Conservation (phyloP, 768 basidiomycete genomes). For the Heimioporus sp. region DNA sequence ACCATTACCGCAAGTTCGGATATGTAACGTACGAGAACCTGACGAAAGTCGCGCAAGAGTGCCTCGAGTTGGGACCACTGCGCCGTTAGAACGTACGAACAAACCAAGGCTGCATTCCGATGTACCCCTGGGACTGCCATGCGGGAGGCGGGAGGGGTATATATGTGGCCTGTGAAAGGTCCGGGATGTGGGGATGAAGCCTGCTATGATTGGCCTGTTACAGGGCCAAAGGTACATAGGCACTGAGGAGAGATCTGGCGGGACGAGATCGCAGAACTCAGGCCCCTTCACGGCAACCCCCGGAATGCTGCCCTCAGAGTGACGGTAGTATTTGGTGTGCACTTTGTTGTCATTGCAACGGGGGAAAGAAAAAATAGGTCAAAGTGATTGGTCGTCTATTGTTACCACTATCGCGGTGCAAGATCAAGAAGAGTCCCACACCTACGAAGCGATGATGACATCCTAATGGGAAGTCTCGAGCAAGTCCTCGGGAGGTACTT, state of each 20-base stretch:
- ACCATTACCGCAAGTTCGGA: conserved; percentile 1
- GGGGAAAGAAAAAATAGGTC: background rate
- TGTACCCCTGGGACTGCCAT: too few relatives aligned
- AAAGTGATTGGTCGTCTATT: conserved; percentile 1
- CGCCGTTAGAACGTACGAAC: conserved; percentile 7
- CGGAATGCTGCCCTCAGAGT: background rate
- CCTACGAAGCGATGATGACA: background rate
- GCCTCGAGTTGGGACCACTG: background rate
- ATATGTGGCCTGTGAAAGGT: background rate
- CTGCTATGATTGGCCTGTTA: conserved; percentile 9
- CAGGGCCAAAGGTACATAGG: background rate
- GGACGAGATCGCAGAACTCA: conserved; percentile 4
- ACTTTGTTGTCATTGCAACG: conserved; percentile 15
- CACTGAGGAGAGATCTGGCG: conserved; percentile 3
- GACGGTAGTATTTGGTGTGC: too few relatives aligned
- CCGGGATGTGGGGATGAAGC: background rate
- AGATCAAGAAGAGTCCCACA: background rate
- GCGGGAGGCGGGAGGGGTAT: background rate
- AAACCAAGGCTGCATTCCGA: background rate
- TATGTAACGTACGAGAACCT: background rate
- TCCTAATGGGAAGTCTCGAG: background rate
- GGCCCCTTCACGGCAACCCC: conserved; percentile 12
- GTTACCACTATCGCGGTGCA: background rate
- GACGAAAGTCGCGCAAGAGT: background rate
- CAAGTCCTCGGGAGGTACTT: too few relatives aligned